Evolutionary conservation across 192 early-diverging fungal species (phyloP).

Genomic region (Backusella macrospora): DNA sequence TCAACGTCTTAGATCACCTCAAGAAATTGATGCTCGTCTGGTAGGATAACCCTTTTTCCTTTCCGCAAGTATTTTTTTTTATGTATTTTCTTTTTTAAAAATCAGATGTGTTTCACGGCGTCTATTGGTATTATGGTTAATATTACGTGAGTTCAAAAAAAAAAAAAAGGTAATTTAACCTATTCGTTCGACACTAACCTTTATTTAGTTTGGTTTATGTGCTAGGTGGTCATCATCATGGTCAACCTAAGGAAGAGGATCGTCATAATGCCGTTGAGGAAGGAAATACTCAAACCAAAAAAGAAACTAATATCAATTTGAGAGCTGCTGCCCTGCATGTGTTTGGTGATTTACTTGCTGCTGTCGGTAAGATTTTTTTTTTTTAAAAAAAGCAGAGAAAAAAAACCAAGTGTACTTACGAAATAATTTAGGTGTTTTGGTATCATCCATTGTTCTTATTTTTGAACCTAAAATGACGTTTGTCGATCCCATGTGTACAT

Average conservation of each 20-base stretch:
- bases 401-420: neutral
- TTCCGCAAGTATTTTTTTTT: neutral
- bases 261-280: constrained; percentile 25
- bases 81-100: neutral
- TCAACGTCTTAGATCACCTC: constrained; percentile 63
- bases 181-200: constrained; percentile 6
- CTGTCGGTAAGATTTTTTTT: constrained; percentile 62
- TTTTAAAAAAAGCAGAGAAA: neutral
- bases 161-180: neutral
- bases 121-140: constrained; percentile 77
- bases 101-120: constrained; percentile 69
- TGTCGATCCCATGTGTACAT: constrained; percentile 83
- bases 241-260: constrained; percentile 32
- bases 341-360: constrained; percentile 76
- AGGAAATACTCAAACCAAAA: neutral
- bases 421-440: constrained; percentile 59
- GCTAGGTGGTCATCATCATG: constrained; percentile 51
- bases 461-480: constrained; percentile 60
- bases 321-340: constrained; percentile 79
- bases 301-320: constrained; percentile 65
- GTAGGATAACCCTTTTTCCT: constrained; percentile 16
- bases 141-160: constrained; percentile 56
- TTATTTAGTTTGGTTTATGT: constrained; percentile 52
- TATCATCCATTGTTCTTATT: constrained; percentile 70
- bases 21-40: constrained; percentile 63